phyloP scores from a whole-genome alignment of 495 filamentous ascomycete species.

The Podospora pseudocomata region DNA sequence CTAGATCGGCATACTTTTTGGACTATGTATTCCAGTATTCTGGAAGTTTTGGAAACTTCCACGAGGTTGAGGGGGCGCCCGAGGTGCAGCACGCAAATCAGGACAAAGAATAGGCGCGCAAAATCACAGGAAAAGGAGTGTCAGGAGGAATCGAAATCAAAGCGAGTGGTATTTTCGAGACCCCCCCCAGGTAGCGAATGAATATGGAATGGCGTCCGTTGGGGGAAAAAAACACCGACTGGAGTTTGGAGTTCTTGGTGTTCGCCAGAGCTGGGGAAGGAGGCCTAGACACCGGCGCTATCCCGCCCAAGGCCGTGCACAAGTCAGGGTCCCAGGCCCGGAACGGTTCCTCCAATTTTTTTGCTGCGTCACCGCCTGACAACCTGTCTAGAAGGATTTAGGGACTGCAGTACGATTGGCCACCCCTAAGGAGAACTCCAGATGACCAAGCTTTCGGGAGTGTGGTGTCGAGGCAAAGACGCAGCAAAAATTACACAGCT shows the following conservation, averaged over 20 bases:
- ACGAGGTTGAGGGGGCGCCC: not conserved
- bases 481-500: not conserved
- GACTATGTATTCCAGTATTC: not conserved
- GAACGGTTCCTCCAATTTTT: not conserved
- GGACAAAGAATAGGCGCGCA: not conserved
- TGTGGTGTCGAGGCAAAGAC: not conserved
- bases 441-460: not conserved
- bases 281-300: not conserved
- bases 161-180: constrained; percentile 14
- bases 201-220: not conserved
- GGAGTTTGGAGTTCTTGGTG: not conserved
- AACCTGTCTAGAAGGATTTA: not conserved
- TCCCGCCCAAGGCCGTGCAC: not conserved
- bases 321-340: not conserved
- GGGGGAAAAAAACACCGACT: not conserved
- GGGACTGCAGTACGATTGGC: not conserved
- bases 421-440: not conserved
- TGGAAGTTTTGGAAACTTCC: not conserved
- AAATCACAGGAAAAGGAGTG: constrained; percentile 10
- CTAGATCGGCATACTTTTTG: constrained; percentile 1
- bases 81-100: not conserved
- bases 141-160: constrained; percentile 14
- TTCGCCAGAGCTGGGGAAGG: not conserved
- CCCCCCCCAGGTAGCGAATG: not conserved
- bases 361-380: constrained; percentile 1